These are phyloP conservation scores for Rubroboletus pulcherrimus DNA, from an alignment of 768 basidiomycete genomes.

Conservation along the genomic window DNA sequence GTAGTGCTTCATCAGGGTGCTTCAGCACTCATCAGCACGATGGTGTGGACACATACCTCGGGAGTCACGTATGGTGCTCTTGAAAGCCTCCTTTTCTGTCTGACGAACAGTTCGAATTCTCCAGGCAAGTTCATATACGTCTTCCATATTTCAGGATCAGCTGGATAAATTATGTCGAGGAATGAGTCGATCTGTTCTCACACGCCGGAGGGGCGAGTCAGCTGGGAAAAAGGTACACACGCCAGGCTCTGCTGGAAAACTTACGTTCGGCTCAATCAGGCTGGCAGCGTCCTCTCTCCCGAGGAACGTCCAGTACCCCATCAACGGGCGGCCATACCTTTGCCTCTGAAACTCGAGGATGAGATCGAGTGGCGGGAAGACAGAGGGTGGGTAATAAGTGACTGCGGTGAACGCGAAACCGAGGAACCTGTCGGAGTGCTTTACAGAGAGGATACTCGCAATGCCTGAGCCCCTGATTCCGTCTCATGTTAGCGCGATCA, in stretches of 20 bases:
- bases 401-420: constrained; percentile 38
- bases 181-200: constrained; percentile 37
- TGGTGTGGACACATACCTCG: constrained; percentile 23
- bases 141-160: constrained; percentile 34
- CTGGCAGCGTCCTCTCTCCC: constrained; percentile 27
- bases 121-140: constrained; percentile 35
- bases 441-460: constrained; percentile 35
- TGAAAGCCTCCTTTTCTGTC: constrained; percentile 19
- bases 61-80: constrained; percentile 31
- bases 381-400: constrained; percentile 30
- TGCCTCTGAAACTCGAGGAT: constrained; percentile 26
- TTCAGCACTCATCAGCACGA: neutral
- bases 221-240: neutral
- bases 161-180: constrained; percentile 32
- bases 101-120: constrained; percentile 29
- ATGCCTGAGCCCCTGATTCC: constrained; percentile 34
- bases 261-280: constrained; percentile 34
- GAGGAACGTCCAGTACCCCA: constrained; percentile 44
- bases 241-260: neutral
- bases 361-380: constrained; percentile 25
- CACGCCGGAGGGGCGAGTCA: neutral
- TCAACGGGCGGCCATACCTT: constrained; percentile 34
- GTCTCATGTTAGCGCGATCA: neutral
- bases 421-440: constrained; percentile 38
- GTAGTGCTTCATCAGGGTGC: constrained; percentile 21